phyloP scores from a whole-genome alignment of 208 protist species.

The Leishmania lainsoni region DNA sequence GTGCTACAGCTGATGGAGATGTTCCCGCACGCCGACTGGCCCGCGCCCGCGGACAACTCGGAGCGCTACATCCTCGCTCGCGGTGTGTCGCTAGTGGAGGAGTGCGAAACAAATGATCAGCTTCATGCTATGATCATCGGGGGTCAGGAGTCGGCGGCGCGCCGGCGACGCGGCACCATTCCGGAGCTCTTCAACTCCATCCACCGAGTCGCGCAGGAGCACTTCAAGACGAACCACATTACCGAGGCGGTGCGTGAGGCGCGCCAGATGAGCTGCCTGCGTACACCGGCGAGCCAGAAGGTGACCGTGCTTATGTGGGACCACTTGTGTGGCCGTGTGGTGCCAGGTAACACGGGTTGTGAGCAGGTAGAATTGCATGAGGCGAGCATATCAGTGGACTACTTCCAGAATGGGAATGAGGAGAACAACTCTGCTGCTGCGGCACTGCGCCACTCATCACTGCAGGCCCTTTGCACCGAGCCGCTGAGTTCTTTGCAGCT shows the following conservation, averaged over 20 bases:
- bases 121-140: slow-evolving; percentile 16
- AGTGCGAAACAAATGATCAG: slow-evolving; percentile 3
- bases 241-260: slow-evolving; percentile 24
- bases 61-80: slow-evolving; percentile 39
- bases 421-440: background rate
- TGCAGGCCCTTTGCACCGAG: slow-evolving; percentile 44
- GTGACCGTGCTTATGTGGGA: slow-evolving; percentile 33
- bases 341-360: slow-evolving; percentile 37
- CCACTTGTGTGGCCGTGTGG: slow-evolving; percentile 36
- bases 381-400: slow-evolving; percentile 22
- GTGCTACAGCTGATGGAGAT: slow-evolving; percentile 65
- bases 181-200: slow-evolving; percentile 44
- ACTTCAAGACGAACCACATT: slow-evolving; percentile 26
- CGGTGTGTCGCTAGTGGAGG: slow-evolving; percentile 38
- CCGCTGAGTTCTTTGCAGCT: slow-evolving; percentile 45
- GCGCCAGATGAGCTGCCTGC: slow-evolving; percentile 23
- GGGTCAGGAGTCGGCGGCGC: slow-evolving; percentile 15
- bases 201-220: slow-evolving; percentile 35
- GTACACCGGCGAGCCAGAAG: slow-evolving; percentile 21
- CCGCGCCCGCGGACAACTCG: slow-evolving; percentile 26
- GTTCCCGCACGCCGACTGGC: slow-evolving; percentile 50
- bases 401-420: slow-evolving; percentile 19
- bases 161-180: slow-evolving; percentile 26
- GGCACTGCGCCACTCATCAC: slow-evolving; percentile 16
- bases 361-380: slow-evolving; percentile 31